Base-by-base conservation (phyloP, 495 filamentous ascomycete genomes). In the Penicillium longicatenatum region DNA sequence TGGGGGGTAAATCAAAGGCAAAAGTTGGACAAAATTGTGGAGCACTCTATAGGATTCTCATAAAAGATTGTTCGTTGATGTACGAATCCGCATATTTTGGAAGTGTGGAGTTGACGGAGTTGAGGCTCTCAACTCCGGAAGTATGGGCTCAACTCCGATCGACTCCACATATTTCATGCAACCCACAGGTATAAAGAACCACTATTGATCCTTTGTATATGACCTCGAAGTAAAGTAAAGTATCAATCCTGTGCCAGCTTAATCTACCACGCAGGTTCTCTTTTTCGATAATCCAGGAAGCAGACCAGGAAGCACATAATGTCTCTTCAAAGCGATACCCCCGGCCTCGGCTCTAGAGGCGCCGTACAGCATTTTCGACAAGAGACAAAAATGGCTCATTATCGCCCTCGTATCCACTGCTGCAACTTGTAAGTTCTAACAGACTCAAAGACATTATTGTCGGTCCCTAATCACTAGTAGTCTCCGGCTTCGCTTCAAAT, bases 401-500 rank as follows among this genome's bases (percentile, higher is more conserved):
- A 64, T 82, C 1, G 54, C 73, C 9, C 65, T 80, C 39, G 75
- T 79, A 12, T 76, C 80, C 4, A 73, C 71, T 6, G 79, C 80
- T 8, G 76, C 78, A 51, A 82, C 79, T 20, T 73, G 57, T 82
- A 68, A 71, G 71, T 55, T 41, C 6, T 10, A 1, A 14, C 24
- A 54, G 33, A 4, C 48, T 19, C 3, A 12, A 8, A 10, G 4
- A 17, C 3, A 35, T 39, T n/a, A 6, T 17, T 5, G 6, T 39
- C 37, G 10, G 9, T 35, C 14, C 37, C 51, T 62, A 57, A 65
- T 39, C 9, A 4, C 30, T 8, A 4, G 2, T 41, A 79, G 76
- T 84, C 55, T 83, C 79, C 5, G 75, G 75, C 0, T 82, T 82
- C 57, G 75, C 78, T n/a, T 79, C 76, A 6, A 82, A 82, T 68